Percentiles rank a stretch among this genome's conserved stretches.
These are phyloP conservation scores for Colletotrichum orchidophilum DNA, from an alignment of 2,329 filamentous ascomycete species.

Conservation along the genomic window DNA sequence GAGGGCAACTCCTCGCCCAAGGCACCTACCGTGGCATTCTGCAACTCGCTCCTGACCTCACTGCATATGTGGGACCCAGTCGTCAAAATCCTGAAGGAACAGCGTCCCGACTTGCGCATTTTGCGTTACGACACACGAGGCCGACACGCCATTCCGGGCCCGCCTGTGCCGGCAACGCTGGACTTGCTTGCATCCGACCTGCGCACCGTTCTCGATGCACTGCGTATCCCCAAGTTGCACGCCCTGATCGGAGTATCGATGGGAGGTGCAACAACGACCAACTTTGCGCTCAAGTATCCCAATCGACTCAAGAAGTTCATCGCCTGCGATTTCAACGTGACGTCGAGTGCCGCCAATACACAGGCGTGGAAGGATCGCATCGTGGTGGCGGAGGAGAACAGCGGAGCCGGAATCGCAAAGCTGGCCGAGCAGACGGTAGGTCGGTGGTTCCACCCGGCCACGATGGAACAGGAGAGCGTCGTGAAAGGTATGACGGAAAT, in stretches of 20 bases:
- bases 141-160: slow-evolving; percentile 61
- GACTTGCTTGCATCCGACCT: slow-evolving; percentile 76
- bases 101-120: slow-evolving; percentile 74
- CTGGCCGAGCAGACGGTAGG: slow-evolving; percentile 77
- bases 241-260: slow-evolving; percentile 81
- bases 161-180: slow-evolving; percentile 63
- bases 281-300: slow-evolving; percentile 75
- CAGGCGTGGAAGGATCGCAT: slow-evolving; percentile 84
- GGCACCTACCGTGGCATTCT: slow-evolving; percentile 78
- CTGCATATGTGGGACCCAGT: slow-evolving; percentile 85
- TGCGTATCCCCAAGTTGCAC: slow-evolving; percentile 74
- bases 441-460: slow-evolving; percentile 79
- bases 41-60: slow-evolving; percentile 83
- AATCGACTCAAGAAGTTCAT: slow-evolving; percentile 68
- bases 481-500: slow-evolving; percentile 72
- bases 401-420: slow-evolving; percentile 66
- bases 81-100: slow-evolving; percentile 66
- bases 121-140: slow-evolving; percentile 83
- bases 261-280: slow-evolving; percentile 81
- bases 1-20: slow-evolving; percentile 74
- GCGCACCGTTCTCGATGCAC: slow-evolving; percentile 69
- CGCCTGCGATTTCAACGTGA: slow-evolving; percentile 81
- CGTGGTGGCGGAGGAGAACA: slow-evolving; percentile 67
- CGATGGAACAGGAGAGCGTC: slow-evolving; percentile 53
- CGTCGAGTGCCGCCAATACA: slow-evolving; percentile 77